Base-by-base conservation (phyloP, 345 rosid genomes). In the Eucalyptus curtisii region DNA sequence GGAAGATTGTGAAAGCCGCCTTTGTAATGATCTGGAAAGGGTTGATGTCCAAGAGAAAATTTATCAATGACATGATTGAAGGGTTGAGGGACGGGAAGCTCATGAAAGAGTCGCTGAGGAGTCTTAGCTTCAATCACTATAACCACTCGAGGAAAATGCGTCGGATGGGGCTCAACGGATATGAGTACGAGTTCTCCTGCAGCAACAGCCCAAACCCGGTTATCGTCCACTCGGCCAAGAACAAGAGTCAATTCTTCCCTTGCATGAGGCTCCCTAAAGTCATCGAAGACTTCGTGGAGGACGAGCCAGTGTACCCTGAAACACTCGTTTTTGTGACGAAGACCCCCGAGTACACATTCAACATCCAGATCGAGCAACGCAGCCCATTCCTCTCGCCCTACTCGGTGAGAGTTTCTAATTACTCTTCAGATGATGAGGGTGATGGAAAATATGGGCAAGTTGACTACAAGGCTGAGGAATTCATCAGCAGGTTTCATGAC, bases 381-480 rank as follows among this genome's bases (percentile, higher is more conserved):
- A 66, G 76, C 89, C 89, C 64, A 20, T 37, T 31, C 37, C 15
- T 42, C 30, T 88, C 86, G 22, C 79, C 86, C 7, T 31, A 15
- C 48, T 59, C 27, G 1, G 86, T 88, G 68, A 88, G 89, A 24
- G 50, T 80, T 17, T 88, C 89, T 12, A 82, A 88, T 82, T 88
- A 22, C 61, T 55, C 61, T 1, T 76, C 89, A 22, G 53, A 76
- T 30, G 89, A 88, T 22, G 87, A 85, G 85, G 84, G 42, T 13
- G 85, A 86, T 61, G 87, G 37, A 55, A 49, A 55, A 12, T 82
- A 53, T 24, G 61, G 86, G 30, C 87, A 37, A 27, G 90, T 85
- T 53, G 90, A 88, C 86, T 30, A 85, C 64, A n/a, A 47, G 10
- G 90, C 90, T 14, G 87, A 88, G 90, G 90, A 85, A 42, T 88